Conservation (phyloP, 305 asterid genomes). For the Fraxinus baroniana region DNA sequence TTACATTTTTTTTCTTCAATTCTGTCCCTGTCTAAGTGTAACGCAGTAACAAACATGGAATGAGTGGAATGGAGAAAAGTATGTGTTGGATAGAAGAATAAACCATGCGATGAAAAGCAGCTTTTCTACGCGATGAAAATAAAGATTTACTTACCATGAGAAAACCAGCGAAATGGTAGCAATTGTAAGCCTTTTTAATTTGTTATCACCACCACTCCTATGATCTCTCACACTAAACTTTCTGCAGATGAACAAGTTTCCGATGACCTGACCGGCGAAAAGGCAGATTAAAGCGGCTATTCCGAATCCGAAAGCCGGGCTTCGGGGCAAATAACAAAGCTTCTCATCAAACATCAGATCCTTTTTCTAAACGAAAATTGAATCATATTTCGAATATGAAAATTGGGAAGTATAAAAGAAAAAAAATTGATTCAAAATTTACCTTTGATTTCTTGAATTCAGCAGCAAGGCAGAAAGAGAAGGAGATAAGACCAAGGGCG, state of each 20-base stretch:
- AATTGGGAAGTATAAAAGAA: background rate
- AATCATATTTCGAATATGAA: background rate
- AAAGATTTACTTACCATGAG: constrained; percentile 54
- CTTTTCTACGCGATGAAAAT: background rate
- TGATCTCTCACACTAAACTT: constrained; percentile 29
- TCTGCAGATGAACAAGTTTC: constrained; percentile 44
- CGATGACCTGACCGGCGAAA: constrained; percentile 45
- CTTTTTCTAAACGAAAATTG: constrained; percentile 34
- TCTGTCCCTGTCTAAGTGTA: background rate
- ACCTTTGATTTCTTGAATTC: constrained; percentile 79
- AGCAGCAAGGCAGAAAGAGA: constrained; percentile 60
- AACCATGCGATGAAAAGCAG: background rate
- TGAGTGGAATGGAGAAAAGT: background rate
- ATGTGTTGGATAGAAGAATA: background rate
- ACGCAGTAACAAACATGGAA: background rate
- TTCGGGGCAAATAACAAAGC: constrained; percentile 58
- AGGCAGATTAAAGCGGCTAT: constrained; percentile 48
- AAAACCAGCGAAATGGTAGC: constrained; percentile 41
- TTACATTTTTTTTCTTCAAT: background rate
- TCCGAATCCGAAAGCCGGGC: constrained; percentile 54
- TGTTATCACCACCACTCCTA: constrained; percentile 16
- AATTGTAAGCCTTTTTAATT: constrained; percentile 32
- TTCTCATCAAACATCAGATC: constrained; percentile 66
- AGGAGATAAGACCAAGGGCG: constrained; percentile 45
- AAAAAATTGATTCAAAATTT: background rate